Conservation (phyloP, 1,284 basidiomycete species). For the Malassezia dermatis region DNA sequence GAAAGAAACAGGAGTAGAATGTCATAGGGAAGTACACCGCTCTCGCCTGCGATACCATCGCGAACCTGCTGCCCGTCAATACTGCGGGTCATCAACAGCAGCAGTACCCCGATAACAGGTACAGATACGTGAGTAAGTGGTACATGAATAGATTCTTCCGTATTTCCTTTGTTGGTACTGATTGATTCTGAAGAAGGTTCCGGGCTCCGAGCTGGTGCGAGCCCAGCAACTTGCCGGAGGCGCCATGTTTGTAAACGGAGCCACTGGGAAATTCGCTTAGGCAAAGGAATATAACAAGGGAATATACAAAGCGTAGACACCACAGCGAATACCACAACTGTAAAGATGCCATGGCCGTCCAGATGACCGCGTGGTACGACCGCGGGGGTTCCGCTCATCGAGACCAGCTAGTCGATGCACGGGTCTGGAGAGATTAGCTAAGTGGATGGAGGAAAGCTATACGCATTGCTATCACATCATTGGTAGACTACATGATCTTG, state of each 20-base stretch:
- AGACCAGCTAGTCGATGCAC: background rate
- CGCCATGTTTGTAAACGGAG: background rate
- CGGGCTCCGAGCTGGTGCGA: background rate
- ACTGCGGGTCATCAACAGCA: slow-evolving; percentile 66
- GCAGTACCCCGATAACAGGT: slow-evolving; percentile 66
- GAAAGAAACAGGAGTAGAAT: slow-evolving; percentile 85
- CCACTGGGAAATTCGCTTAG: slow-evolving; percentile 12
- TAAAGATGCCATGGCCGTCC: slow-evolving; percentile 43
- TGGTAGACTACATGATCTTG: slow-evolving; percentile 2
- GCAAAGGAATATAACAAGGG: slow-evolving; percentile 32
- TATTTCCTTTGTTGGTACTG: background rate
- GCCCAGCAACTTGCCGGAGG: background rate
- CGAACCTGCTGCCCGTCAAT: slow-evolving; percentile 60
- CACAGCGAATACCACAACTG: slow-evolving; percentile 40
- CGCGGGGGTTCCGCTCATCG: background rate
- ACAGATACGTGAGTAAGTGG: slow-evolving; percentile 31
- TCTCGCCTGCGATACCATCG: slow-evolving; percentile 60
- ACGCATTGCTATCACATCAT: background rate
- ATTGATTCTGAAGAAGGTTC: background rate
- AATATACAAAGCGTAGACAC: slow-evolving; percentile 40
- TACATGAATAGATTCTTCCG: background rate
- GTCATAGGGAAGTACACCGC: slow-evolving; percentile 77
- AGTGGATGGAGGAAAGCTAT: background rate
- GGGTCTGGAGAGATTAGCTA: background rate
- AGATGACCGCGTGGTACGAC: slow-evolving; percentile 9